These are phyloP conservation scores for Astragalus membranaceus DNA, from an alignment of 306 rosid species.

Conservation along the genomic window DNA sequence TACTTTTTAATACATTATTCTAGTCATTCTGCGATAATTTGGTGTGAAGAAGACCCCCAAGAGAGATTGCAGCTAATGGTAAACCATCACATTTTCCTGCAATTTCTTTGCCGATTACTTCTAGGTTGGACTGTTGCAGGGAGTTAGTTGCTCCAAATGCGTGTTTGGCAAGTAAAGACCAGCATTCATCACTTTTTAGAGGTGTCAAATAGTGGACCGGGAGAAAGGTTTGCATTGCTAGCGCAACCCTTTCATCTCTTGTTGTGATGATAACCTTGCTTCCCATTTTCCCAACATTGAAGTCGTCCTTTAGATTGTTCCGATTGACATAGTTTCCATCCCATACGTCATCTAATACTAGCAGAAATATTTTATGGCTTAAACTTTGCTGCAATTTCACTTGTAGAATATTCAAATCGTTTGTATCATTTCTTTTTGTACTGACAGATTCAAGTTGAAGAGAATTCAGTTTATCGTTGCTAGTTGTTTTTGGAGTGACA, in stretches of 20 bases:
- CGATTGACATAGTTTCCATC: background rate
- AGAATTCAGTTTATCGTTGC: too few species aligned
- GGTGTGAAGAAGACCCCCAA: constrained; percentile 31
- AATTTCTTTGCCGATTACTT: constrained; percentile 27
- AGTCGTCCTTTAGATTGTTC: background rate
- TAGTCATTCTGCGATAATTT: background rate
- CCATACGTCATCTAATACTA: background rate
- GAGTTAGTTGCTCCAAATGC: constrained; percentile 1
- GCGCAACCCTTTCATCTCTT: too few species aligned
- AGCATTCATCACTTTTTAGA: constrained; percentile 27
- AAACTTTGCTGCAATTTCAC: background rate
- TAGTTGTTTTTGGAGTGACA: background rate
- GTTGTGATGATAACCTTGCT: too few species aligned
- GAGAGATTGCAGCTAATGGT: constrained; percentile 35
- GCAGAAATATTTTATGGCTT: background rate
- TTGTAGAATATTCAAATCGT: background rate
- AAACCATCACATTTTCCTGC: constrained; percentile 19
- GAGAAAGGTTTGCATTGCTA: too few species aligned
- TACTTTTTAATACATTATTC: too few species aligned
- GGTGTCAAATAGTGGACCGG: too few species aligned
- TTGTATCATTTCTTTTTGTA: background rate
- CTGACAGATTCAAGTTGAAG: background rate
- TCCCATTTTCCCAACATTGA: background rate
- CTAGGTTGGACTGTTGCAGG: background rate
- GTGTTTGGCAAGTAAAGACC: constrained; percentile 21